Conservation (phyloP, 2,329 filamentous ascomycete genomes). For the Paecilomyces variotii region DNA sequence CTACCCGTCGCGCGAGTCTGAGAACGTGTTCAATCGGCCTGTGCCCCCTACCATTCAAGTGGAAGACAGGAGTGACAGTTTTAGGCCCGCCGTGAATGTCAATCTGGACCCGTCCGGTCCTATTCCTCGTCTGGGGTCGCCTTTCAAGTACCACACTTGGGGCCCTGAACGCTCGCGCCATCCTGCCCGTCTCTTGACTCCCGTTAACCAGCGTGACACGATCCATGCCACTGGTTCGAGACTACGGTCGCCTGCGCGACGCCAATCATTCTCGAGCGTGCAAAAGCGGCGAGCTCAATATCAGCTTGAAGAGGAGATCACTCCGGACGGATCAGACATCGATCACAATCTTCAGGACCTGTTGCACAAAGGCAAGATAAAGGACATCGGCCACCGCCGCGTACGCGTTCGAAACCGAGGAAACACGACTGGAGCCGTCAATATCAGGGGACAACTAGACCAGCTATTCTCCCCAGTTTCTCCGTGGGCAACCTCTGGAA, state of each 20-base stretch:
- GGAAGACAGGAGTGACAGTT: not conserved
- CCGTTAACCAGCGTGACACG: slow-evolving; percentile 32
- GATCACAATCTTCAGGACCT: slow-evolving; percentile 28
- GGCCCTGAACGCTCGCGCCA: slow-evolving; percentile 34
- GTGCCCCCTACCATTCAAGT: slow-evolving; percentile 6
- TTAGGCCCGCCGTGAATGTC: slow-evolving; percentile 1
- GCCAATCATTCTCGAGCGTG: slow-evolving; percentile 46
- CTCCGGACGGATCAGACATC: slow-evolving; percentile 33
- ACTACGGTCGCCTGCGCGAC: slow-evolving; percentile 46
- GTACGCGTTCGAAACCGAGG: slow-evolving; percentile 54
- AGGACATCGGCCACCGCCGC: slow-evolving; percentile 46
- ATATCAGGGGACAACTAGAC: slow-evolving; percentile 43
- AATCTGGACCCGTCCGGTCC: slow-evolving; percentile 13
- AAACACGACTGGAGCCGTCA: slow-evolving; percentile 52
- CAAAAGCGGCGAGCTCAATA: slow-evolving; percentile 52
- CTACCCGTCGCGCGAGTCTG: slow-evolving; percentile 13
- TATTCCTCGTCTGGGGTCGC: slow-evolving; percentile 40
- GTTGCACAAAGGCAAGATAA: slow-evolving; percentile 26
- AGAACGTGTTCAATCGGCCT: slow-evolving; percentile 31
- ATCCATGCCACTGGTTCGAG: slow-evolving; percentile 37
- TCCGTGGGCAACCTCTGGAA: slow-evolving; percentile 18
- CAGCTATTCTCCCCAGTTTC: slow-evolving; percentile 48
- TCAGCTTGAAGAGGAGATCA: slow-evolving; percentile 45
- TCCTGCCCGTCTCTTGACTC: slow-evolving; percentile 21
- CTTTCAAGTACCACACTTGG: slow-evolving; percentile 44